Evolutionary conservation across 345 rosid genomes (phyloP), one percentile per base, ranked within the genome.

Genomic region (Eucalyptus regnans): DNA sequence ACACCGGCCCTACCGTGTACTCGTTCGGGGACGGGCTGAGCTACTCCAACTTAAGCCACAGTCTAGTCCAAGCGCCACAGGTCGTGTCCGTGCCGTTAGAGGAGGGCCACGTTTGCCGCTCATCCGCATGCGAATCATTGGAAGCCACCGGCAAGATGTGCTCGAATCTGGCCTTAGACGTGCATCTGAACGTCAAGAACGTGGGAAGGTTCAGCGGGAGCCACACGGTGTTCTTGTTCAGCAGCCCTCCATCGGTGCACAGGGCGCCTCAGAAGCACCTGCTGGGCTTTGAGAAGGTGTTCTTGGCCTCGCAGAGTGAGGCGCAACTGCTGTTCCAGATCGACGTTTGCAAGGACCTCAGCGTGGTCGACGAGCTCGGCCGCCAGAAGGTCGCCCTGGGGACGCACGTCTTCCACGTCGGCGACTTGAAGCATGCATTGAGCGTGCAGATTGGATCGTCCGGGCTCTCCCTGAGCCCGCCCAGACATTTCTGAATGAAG

Each of bases 21-120:
- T 50, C 93, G 50, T 98, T 98, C 79, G 99, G 99, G 52, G 98
- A 96, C 90, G 99, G 99, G 87, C 91, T 95, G 64, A 97, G 99
- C 93, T 98, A 94, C 93, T 89, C 95, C 12, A 15, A 87, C 6
- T 89, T 92, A 87, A 88, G 50, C 71, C 98, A 97, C 87, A 52
- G 88, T 29, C 87, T 97, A 86, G 90, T 94, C 87, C 89, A 93
- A 91, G 97, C 96, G 80, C 99, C 99, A 2, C 52, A 83, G 43
- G 49, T 87, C 27, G 94, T 97, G 16, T 94, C 93, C 1, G 76
- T 96, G 49, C 87, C 89, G 17, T 89, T 96, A 22, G 96, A 91
- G 62, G 91, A 91, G 81, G 91, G 46, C 44, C 98, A 98, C 87
- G 87, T 80, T 46, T 97, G 99, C 88, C 91, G 86, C 88, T 90